Base-by-base conservation (phyloP, 805 yeast species). In the Nakazawaea molendinolei region DNA sequence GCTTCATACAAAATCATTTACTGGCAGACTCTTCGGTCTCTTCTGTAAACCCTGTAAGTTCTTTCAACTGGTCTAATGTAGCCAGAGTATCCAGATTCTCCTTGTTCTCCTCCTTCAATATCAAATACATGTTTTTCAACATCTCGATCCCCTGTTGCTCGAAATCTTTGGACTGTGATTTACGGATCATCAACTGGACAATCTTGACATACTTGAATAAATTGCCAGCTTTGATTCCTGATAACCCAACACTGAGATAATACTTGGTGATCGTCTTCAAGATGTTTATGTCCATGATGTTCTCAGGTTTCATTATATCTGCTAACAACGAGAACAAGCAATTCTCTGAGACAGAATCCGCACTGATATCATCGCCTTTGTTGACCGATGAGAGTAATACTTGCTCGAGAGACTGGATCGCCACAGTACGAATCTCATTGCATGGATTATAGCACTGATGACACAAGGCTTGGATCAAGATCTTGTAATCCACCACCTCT, bases 381-480 rank as follows among this genome's bases (percentile, higher is more conserved):
- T 60, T 51, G 5, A 56, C 44, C 9, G 65, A 38, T 25, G 77
- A 61, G 9, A 79, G 56, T 8, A 79, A 49, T 4, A 71, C 60
- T 5, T 64, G 58, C 41, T 82, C 83, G 34, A 89, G 65, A 0
- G 73, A 56, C 15, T 67, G 66, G 28, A 86, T 57, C 0, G 95
- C 89, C 53, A 69, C 74, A 0, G 70, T 56, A 26, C 95, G 64
- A 8, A 87, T 63, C 50, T 84, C 87, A 19, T 85, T 65, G 53
- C 95, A 85, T 14, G 95, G 95, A 49, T 87, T 87, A 52, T 82
- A 71, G 53, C 95, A 84, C 54, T 89, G 96, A 49, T 83, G 90
- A 0, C 92, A 86, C 36, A 87, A 65, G 0, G 94, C 94, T 51
- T 86, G 90, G 20, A 83, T 65, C 42, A 85, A 63, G 1, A 95